These are phyloP conservation scores for Irpex lacteus DNA, from an alignment of 1,284 basidiomycete genomes.

Conservation along the genomic window DNA sequence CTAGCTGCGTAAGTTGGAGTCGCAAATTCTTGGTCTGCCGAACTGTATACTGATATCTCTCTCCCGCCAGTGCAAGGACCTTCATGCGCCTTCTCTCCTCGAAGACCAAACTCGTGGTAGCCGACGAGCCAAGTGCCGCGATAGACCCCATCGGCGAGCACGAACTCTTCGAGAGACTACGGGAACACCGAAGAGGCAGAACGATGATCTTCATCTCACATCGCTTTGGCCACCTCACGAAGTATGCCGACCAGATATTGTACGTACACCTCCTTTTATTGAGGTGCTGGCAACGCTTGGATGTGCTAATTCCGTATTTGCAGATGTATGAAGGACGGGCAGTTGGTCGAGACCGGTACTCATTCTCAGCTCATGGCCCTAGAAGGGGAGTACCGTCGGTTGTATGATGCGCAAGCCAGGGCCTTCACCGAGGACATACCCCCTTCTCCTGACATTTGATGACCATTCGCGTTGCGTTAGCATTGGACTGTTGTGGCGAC, in stretches of 20 bases:
- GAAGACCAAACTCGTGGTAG: slow-evolving; percentile 7
- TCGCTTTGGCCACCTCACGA: slow-evolving; percentile 63
- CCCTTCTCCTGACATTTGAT: neutral
- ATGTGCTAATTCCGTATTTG: neutral
- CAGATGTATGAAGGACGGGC: slow-evolving; percentile 62
- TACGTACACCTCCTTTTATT: slow-evolving; percentile 26
- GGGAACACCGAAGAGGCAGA: slow-evolving; percentile 56
- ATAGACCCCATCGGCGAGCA: slow-evolving; percentile 11
- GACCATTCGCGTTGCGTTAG: neutral
- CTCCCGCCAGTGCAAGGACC: neutral
- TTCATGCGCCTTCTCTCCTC: slow-evolving; percentile 12
- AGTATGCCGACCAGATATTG: slow-evolving; percentile 66
- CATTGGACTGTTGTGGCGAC: neutral
- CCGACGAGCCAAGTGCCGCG: slow-evolving; percentile 12
- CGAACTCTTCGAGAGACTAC: slow-evolving; percentile 59
- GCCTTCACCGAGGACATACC: slow-evolving; percentile 38
- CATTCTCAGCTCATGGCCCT: slow-evolving; percentile 50
- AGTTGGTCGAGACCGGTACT: slow-evolving; percentile 55
- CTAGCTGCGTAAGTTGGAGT: slow-evolving; percentile 5
- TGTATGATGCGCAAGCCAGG: slow-evolving; percentile 63
- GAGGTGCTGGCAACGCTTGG: neutral
- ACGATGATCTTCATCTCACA: slow-evolving; percentile 77
- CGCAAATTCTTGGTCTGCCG: neutral
- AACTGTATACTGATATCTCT: neutral
- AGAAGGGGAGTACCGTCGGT: slow-evolving; percentile 56